These are phyloP conservation scores for Thalia dealbata DNA, from an alignment of 176 grass and related monocot species.

Conservation along the genomic window DNA sequence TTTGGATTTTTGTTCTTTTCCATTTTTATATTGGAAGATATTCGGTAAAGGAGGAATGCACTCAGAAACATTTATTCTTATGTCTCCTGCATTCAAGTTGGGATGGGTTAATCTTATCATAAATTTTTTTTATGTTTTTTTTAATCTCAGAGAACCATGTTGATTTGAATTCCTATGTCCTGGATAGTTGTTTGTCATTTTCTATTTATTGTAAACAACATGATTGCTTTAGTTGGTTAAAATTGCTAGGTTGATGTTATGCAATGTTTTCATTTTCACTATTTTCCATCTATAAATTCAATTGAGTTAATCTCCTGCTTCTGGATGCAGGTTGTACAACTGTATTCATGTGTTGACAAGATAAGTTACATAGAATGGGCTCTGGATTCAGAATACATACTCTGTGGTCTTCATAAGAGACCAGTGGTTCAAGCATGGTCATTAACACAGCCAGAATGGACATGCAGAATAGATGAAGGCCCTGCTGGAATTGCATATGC, in stretches of 20 bases:
- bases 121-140: too few species aligned
- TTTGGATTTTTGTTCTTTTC: too few species aligned
- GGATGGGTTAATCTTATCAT: too few species aligned
- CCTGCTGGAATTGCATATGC: slow-evolving; percentile 83
- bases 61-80: too few species aligned
- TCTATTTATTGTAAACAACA: too few species aligned
- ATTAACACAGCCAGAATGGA: slow-evolving; percentile 83
- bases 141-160: too few species aligned
- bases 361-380: slow-evolving; percentile 96
- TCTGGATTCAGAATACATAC: slow-evolving; percentile 76
- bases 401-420: slow-evolving; percentile 85
- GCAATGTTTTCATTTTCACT: not conserved
- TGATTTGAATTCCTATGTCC: too few species aligned
- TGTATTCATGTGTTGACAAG: slow-evolving; percentile 93
- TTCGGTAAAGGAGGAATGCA: too few species aligned
- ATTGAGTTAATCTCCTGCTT: not conserved
- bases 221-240: not conserved
- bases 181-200: too few species aligned
- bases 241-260: not conserved
- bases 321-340: slow-evolving; percentile 53
- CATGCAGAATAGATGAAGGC: slow-evolving; percentile 93
- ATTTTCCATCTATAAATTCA: not conserved
- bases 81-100: too few species aligned
- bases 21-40: too few species aligned
- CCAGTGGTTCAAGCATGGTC: slow-evolving; percentile 96